A percentile compares a stretch with the other conserved stretches of the same genome.
Conservation (phyloP, 148 eudicot genomes). For the Cornus florida region DNA sequence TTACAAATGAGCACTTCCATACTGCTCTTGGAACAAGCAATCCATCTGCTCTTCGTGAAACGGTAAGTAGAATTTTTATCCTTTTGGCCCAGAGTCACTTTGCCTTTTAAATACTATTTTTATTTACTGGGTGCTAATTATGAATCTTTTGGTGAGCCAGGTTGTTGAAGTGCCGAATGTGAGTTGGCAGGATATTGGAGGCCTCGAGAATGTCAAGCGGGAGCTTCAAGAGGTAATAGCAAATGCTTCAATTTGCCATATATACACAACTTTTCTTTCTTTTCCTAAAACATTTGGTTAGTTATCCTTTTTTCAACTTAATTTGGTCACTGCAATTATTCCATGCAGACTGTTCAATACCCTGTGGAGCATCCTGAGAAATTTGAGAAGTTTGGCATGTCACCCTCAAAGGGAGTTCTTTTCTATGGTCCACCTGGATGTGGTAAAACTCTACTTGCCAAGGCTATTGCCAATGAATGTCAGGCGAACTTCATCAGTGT, state of each 20-base stretch:
- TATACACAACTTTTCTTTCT: no score
- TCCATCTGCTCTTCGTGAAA: constrained; percentile 92
- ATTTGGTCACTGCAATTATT: not conserved
- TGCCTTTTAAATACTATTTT: not conserved
- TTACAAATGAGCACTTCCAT: constrained; percentile 79
- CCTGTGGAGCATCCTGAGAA: constrained; percentile 97
- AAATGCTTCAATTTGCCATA: not conserved
- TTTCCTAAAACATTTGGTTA: no score
- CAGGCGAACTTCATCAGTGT: constrained; percentile 89
- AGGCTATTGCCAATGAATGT: constrained; percentile 93
- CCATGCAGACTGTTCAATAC: constrained; percentile 81
- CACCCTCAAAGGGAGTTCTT: constrained; percentile 92
- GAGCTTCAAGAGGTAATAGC: constrained; percentile 87
- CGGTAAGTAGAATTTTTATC: constrained; percentile 39
- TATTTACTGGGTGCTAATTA: not conserved
- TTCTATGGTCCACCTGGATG: constrained; percentile 96
- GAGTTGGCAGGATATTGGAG: constrained; percentile 80
- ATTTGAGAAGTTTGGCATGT: constrained; percentile 94
- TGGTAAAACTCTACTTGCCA: constrained; percentile 84
- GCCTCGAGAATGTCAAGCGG: constrained; percentile 86
- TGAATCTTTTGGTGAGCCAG: constrained; percentile 24
- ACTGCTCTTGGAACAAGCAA: constrained; percentile 93
- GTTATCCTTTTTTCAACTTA: not conserved
- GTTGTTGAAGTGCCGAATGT: constrained; percentile 91
- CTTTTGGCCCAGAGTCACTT: not conserved